Conservation (phyloP, 768 basidiomycete species). For the Hericium rajendrae region DNA sequence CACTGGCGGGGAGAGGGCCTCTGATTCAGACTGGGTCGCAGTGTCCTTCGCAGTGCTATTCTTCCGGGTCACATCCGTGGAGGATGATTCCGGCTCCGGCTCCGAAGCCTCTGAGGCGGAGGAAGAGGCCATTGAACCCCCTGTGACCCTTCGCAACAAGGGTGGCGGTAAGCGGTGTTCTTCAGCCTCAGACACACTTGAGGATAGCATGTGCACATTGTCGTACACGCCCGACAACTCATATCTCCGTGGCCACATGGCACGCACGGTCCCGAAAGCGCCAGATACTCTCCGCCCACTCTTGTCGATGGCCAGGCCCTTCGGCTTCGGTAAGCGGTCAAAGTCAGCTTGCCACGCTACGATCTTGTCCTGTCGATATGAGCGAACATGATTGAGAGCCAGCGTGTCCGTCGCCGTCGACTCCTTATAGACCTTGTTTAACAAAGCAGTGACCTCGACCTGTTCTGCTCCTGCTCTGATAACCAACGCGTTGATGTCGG, state of each 20-base stretch:
- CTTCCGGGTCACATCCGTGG: conserved; percentile 16
- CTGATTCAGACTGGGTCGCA: neutral
- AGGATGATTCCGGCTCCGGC: conserved; percentile 32
- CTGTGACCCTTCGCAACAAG: conserved; percentile 35
- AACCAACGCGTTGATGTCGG: conserved; percentile 59
- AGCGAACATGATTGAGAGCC: conserved; percentile 77
- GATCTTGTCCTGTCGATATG: conserved; percentile 84
- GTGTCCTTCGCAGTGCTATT: conserved; percentile 5
- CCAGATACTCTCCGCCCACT: conserved; percentile 47
- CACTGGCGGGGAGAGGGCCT: neutral
- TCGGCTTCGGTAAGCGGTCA: conserved; percentile 71
- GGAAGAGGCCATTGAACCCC: conserved; percentile 46
- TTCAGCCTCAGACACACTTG: conserved; percentile 67
- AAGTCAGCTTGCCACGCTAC: conserved; percentile 97
- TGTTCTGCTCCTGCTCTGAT: conserved; percentile 65
- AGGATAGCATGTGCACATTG: conserved; percentile 40
- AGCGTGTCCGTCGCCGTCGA: conserved; percentile 78
- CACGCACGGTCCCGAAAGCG: conserved; percentile 53
- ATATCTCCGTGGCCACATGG: conserved; percentile 60
- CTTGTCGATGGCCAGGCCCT: conserved; percentile 37
- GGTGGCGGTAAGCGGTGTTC: conserved; percentile 35
- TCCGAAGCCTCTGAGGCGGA: conserved; percentile 71
- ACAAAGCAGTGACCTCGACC: conserved; percentile 58
- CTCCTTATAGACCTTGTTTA: conserved; percentile 75
- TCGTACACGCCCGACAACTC: conserved; percentile 48